These are phyloP conservation scores for Vigna unguiculata DNA, from an alignment of 306 rosid genomes.

Conservation along the genomic window DNA sequence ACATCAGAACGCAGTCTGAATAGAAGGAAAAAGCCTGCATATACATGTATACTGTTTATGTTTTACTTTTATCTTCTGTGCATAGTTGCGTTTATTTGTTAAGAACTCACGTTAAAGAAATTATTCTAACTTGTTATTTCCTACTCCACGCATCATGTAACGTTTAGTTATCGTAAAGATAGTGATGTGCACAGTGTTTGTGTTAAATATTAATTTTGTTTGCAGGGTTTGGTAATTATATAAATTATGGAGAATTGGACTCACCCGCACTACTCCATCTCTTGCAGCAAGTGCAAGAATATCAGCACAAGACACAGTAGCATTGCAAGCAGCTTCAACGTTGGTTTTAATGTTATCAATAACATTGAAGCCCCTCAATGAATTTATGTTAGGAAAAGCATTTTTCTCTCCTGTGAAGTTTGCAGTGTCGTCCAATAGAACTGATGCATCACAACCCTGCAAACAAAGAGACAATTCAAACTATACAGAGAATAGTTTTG, in stretches of 20 bases:
- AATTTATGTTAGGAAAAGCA: conserved; percentile 64
- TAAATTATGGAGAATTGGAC: conserved; percentile 1
- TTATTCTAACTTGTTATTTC: too few relatives aligned
- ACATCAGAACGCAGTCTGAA: background rate
- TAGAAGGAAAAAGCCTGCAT: background rate
- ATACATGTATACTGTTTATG: background rate
- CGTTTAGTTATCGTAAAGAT: too few relatives aligned
- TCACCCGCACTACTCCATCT: conserved; percentile 68
- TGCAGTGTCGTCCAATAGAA: conserved; percentile 70
- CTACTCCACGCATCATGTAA: background rate
- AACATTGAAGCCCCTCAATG: conserved; percentile 77
- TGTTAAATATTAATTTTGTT: too few relatives aligned
- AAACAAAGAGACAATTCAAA: background rate
- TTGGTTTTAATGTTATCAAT: conserved; percentile 70
- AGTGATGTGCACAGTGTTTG: background rate
- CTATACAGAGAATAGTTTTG: too few relatives aligned
- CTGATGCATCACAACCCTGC: conserved; percentile 84
- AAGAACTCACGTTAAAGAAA: too few relatives aligned
- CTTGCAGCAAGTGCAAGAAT: conserved; percentile 82
- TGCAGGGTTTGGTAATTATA: too few relatives aligned
- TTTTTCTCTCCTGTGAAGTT: conserved; percentile 75
- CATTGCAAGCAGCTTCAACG: conserved; percentile 77
- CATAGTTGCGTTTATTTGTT: too few relatives aligned
- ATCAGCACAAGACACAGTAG: conserved; percentile 84
- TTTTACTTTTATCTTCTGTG: background rate